These are phyloP conservation scores for Clonostachys solani DNA, from an alignment of 2,329 filamentous ascomycete species.

Conservation along the genomic window DNA sequence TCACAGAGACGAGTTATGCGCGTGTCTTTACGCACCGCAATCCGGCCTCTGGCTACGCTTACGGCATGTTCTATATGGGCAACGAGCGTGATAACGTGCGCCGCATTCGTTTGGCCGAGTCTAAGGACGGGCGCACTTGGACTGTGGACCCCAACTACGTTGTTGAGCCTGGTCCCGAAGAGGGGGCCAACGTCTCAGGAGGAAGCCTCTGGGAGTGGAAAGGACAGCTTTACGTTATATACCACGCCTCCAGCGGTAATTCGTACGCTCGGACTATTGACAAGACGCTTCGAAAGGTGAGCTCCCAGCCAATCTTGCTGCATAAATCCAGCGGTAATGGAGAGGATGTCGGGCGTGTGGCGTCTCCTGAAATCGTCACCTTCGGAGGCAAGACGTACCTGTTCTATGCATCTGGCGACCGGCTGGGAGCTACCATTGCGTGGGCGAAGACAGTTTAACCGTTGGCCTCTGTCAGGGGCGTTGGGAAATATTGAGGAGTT, in stretches of 20 bases:
- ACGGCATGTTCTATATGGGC: slow-evolving; percentile 19
- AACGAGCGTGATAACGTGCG: slow-evolving; percentile 13
- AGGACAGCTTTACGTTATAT: slow-evolving; percentile 8
- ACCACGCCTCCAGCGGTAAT: slow-evolving; percentile 10
- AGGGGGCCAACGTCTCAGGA: slow-evolving; percentile 8
- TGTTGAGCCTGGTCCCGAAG: slow-evolving; percentile 6
- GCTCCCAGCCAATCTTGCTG: slow-evolving; percentile 6
- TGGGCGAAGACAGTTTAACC: slow-evolving; percentile 5
- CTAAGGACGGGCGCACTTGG: slow-evolving; percentile 11
- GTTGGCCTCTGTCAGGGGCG: too few species aligned
- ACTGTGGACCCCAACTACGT: slow-evolving; percentile 7
- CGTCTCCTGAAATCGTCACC: slow-evolving; percentile 8
- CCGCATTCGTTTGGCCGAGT: slow-evolving; percentile 16
- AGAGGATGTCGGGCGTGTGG: slow-evolving; percentile 6
- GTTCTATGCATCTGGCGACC: slow-evolving; percentile 9
- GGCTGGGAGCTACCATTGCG: slow-evolving; percentile 9
- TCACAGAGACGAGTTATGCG: slow-evolving; percentile 16
- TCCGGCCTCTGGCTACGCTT: slow-evolving; percentile 8
- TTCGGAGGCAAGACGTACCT: slow-evolving; percentile 3
- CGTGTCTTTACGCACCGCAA: slow-evolving; percentile 15
- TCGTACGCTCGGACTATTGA: slow-evolving; percentile 10
- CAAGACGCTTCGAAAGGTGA: slow-evolving; percentile 6
- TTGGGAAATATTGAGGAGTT: too few species aligned
- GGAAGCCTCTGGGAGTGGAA: slow-evolving; percentile 8
- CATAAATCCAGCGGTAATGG: slow-evolving; percentile 6